Percentiles rank a stretch among this genome's conserved stretches.
phyloP scores from a whole-genome alignment of 2,329 filamentous ascomycete species.

The Lachnellula subtilissima region DNA sequence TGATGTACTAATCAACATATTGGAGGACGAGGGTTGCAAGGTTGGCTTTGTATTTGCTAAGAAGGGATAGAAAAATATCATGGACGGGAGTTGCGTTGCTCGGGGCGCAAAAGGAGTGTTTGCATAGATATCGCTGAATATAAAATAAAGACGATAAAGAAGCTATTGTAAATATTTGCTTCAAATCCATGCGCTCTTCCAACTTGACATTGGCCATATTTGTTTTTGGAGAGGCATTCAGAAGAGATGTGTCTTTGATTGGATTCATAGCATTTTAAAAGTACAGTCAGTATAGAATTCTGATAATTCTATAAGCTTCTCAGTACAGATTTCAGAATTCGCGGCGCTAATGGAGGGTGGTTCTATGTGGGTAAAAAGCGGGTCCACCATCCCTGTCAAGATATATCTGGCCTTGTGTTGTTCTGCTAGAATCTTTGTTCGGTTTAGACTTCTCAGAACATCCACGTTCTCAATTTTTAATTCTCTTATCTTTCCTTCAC shows the following conservation, averaged over 20 bases:
- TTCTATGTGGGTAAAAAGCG: too few species aligned
- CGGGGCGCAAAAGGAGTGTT: background rate
- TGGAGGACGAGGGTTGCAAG: conserved; percentile 38
- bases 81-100: conserved; percentile 8
- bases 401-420: background rate
- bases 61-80: conserved; percentile 14
- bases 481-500: background rate
- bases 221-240: background rate
- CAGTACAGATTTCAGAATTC: background rate
- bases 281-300: background rate
- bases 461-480: background rate
- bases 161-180: background rate
- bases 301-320: background rate
- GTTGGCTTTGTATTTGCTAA: conserved; percentile 48
- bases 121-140: background rate
- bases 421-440: background rate
- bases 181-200: too few species aligned
- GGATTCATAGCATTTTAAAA: background rate
- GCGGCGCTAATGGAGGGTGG: background rate
- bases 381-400: too few species aligned
- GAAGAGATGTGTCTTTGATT: background rate
- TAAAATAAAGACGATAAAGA: background rate
- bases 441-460: background rate
- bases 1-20: conserved; percentile 42
- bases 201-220: too few species aligned